Evolutionary conservation across 2,329 filamentous ascomycete species (phyloP), one percentile per base, ranked within the genome.

Genomic region (Exophiala xenobiotica): DNA sequence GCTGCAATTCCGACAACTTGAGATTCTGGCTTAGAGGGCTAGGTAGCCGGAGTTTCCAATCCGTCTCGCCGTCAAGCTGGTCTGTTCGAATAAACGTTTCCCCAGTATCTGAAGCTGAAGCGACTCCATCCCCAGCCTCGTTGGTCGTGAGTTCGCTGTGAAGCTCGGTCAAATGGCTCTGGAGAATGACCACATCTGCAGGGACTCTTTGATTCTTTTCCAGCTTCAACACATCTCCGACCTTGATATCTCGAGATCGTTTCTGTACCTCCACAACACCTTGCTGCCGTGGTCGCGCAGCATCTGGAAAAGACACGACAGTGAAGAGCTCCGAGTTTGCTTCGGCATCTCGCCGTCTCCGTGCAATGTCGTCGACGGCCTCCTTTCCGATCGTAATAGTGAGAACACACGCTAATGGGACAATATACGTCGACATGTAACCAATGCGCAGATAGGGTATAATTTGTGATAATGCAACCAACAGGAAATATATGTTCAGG

Each of bases 1-100:
- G 74, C 2, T 74, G 73, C 47, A 96, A 84, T 59, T 96, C 88
- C 39, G 82, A 80, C 1, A 85, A 72, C 0, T 83, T 72, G 16
- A 99, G 74, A n/a, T 76, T 80, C 65, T 99, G 93, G 0, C 91
- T 92, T 20, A 97, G 71, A 0, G 88, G 83, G 9, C 90, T 93
- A 1, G 93, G 90, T 27, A 97, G 71, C 23, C 95, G 85, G 50
- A 99, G 75, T 71, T 99, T 99, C 95, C 93, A 99, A 66, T 99
- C 93, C 0, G 93, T 99, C 72, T 99, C 93, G 61, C 93, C 93
- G 64, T 99, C 93, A 7, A 99, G 78, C 67, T 99, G 93, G 69
- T 99, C 93, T 1, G 95, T 99, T 54, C 93, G 82, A 65, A 99
- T 97, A 64, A 99, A 99, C 0, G 92, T 92, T 70, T 99, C 95